Evolutionary conservation across 179 eudicot species (phyloP).

Genomic region (Pouteria campechiana): DNA sequence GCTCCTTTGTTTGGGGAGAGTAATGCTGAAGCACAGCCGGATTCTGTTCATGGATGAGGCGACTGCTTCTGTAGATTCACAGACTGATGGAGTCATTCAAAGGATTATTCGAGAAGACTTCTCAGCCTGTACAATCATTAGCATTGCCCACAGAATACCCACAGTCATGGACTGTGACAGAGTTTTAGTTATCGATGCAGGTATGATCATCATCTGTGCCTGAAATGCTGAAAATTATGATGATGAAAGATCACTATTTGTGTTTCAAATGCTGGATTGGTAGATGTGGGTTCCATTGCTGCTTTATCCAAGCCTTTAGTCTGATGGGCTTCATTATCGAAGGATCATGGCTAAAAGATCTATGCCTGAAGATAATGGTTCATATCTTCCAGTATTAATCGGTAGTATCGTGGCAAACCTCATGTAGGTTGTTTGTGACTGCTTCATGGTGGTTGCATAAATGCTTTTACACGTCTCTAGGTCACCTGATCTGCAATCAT

Average conservation of each 20-base stretch:
- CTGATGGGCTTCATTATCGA: not conserved
- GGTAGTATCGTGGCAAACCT: no score
- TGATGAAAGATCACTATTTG: no score
- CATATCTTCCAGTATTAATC: no score
- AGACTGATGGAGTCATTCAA: slow-evolving; percentile 83
- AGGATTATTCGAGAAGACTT: slow-evolving; percentile 87
- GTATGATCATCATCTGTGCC: no score
- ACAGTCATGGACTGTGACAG: slow-evolving; percentile 97
- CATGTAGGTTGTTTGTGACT: not conserved
- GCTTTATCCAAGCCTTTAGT: not conserved
- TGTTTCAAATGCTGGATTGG: not conserved
- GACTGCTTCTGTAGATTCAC: slow-evolving; percentile 94
- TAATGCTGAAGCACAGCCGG: slow-evolving; percentile 74
- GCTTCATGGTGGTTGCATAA: no score
- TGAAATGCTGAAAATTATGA: no score
- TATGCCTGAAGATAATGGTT: no score
- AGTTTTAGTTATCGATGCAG: slow-evolving; percentile 90
- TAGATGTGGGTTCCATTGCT: not conserved
- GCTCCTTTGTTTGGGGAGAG: slow-evolving; percentile 83
- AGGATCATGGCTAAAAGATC: no score
- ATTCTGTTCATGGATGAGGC: slow-evolving; percentile 94
- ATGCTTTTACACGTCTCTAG: no score
- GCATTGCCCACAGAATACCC: slow-evolving; percentile 97
- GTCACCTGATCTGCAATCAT: no score
- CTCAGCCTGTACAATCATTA: slow-evolving; percentile 74